These are phyloP conservation scores for Allodekkera sacchari DNA, from an alignment of 805 yeast species.

Conservation along the genomic window DNA sequence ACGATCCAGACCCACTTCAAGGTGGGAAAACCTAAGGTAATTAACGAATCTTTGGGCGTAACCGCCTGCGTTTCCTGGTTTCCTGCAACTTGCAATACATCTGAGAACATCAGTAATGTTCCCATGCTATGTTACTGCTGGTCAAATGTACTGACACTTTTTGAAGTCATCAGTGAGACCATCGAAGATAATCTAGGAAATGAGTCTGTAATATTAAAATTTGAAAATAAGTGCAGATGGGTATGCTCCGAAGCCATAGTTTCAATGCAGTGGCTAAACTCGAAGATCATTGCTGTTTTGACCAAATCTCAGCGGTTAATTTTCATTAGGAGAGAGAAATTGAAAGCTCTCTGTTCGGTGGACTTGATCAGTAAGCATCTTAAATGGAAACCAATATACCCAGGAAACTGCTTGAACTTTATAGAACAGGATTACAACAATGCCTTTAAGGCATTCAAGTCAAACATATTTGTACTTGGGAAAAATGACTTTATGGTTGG, in stretches of 20 bases:
- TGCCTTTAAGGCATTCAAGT: slow-evolving; percentile 31
- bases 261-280: slow-evolving; percentile 49
- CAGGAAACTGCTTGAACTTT: slow-evolving; percentile 8
- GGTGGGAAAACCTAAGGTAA: slow-evolving; percentile 37
- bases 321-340: slow-evolving; percentile 31
- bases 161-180: slow-evolving; percentile 37
- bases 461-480: slow-evolving; percentile 45
- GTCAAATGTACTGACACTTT: slow-evolving; percentile 49
- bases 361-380: slow-evolving; percentile 36
- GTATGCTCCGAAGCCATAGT: slow-evolving; percentile 41
- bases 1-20: slow-evolving; percentile 44
- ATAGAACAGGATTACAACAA: slow-evolving; percentile 14
- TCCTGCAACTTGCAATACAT: slow-evolving; percentile 36
- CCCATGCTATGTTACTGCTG: slow-evolving; percentile 62
- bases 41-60: slow-evolving; percentile 21
- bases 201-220: slow-evolving; percentile 21
- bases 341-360: slow-evolving; percentile 26
- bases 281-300: slow-evolving; percentile 29
- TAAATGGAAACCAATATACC: slow-evolving; percentile 7
- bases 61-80: slow-evolving; percentile 55
- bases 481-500: slow-evolving; percentile 49
- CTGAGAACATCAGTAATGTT: slow-evolving; percentile 17
- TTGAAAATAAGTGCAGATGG: slow-evolving; percentile 34
- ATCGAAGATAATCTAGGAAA: slow-evolving; percentile 17
- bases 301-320: slow-evolving; percentile 39